phyloP scores from a whole-genome alignment of 768 basidiomycete genomes.

The Macrocybe gigantea region DNA sequence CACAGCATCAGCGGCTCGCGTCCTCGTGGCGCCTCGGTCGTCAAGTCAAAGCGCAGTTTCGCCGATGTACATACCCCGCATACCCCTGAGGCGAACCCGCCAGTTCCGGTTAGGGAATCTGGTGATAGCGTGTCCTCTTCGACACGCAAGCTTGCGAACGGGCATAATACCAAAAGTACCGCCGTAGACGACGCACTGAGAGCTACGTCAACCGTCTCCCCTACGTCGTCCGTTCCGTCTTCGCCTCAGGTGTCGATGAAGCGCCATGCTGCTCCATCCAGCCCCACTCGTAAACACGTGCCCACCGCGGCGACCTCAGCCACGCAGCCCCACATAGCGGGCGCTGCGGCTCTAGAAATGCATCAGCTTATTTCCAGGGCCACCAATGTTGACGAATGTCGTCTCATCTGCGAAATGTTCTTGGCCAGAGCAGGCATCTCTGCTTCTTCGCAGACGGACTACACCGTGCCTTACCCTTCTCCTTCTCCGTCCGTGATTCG shows the following conservation, averaged over 20 bases:
- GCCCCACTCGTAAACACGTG: not conserved
- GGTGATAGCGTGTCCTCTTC: slow-evolving; percentile 4
- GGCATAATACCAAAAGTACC: too few species aligned
- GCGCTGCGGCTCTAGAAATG: slow-evolving; percentile 50
- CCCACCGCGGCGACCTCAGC: not conserved
- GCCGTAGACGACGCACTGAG: too few species aligned
- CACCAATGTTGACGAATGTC: slow-evolving; percentile 76
- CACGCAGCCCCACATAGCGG: too few species aligned
- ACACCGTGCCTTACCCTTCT: slow-evolving; percentile 25
- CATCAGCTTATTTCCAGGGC: slow-evolving; percentile 62
- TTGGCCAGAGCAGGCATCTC: slow-evolving; percentile 53
- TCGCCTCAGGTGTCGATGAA: not conserved
- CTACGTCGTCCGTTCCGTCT: not conserved
- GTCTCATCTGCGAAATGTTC: slow-evolving; percentile 79
- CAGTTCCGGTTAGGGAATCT: slow-evolving; percentile 3
- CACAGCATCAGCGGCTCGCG: slow-evolving; percentile 16
- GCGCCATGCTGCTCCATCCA: not conserved
- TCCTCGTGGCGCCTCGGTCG: slow-evolving; percentile 19
- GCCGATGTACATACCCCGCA: slow-evolving; percentile 1
- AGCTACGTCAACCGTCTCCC: too few species aligned
- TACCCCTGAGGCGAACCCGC: not conserved
- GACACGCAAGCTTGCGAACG: not conserved
- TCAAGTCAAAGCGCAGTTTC: slow-evolving; percentile 19
- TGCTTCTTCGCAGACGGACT: slow-evolving; percentile 20
- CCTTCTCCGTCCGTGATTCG: slow-evolving; percentile 27